Evolutionary conservation across 768 basidiomycete genomes (phyloP).

Genomic region (Mycena galericulata): DNA sequence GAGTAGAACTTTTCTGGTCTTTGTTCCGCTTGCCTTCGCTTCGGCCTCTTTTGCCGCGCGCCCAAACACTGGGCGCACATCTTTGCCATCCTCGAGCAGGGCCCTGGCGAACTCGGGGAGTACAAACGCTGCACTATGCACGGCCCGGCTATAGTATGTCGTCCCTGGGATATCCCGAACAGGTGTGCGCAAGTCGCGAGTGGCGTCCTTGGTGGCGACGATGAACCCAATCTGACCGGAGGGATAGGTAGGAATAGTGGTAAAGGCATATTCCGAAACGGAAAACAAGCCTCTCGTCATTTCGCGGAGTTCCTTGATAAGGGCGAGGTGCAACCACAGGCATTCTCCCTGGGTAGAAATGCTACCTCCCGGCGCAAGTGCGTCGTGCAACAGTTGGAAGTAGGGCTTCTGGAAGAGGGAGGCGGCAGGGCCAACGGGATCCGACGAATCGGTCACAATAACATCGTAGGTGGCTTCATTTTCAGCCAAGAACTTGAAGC

Average conservation of each 20-base stretch:
- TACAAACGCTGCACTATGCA: slow-evolving; percentile 88
- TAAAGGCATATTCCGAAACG: slow-evolving; percentile 89
- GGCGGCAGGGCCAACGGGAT: slow-evolving; percentile 95
- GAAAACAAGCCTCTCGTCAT: slow-evolving; percentile 84
- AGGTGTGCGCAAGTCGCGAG: slow-evolving; percentile 78
- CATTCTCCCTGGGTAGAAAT: slow-evolving; percentile 98
- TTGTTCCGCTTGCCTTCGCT: slow-evolving; percentile 44
- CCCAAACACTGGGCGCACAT: slow-evolving; percentile 83
- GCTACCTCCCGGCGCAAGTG: slow-evolving; percentile 88
- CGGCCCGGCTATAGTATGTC: slow-evolving; percentile 85
- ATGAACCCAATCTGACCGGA: slow-evolving; percentile 98
- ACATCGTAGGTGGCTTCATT: slow-evolving; percentile 92
- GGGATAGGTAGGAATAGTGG: slow-evolving; percentile 98
- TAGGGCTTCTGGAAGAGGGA: slow-evolving; percentile 97
- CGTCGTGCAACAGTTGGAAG: slow-evolving; percentile 94
- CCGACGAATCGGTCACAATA: slow-evolving; percentile 98
- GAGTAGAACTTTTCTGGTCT: slow-evolving; percentile 80
- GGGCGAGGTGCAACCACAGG: slow-evolving; percentile 91
- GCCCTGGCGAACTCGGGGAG: slow-evolving; percentile 93
- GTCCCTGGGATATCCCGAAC: slow-evolving; percentile 78
- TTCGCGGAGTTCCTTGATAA: slow-evolving; percentile 81
- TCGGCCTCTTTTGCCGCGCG: slow-evolving; percentile 62
- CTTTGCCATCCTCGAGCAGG: slow-evolving; percentile 77
- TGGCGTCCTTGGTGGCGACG: slow-evolving; percentile 83
- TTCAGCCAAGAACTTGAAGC: slow-evolving; percentile 95